Conservation (phyloP, 2,329 filamentous ascomycete genomes). For the Pseudogymnoascus sp. region DNA sequence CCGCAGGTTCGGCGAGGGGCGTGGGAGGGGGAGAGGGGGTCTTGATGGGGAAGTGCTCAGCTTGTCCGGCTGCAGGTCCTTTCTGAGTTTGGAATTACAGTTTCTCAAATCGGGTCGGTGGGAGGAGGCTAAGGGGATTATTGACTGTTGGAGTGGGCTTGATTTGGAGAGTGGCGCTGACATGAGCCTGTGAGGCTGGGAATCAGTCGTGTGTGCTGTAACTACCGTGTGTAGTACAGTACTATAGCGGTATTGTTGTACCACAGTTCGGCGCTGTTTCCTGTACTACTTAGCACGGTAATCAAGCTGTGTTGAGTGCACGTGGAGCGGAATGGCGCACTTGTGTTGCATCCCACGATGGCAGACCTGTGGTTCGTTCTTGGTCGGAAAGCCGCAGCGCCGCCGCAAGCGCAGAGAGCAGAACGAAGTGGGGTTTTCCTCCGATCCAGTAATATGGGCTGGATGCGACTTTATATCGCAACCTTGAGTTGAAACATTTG, state of each 20-base stretch:
- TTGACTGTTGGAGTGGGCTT: constrained; percentile 1
- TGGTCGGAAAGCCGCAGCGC: not conserved
- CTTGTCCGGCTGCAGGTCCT: not conserved
- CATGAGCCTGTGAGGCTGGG: not conserved
- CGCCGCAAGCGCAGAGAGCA: not conserved
- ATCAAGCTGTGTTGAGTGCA: not conserved
- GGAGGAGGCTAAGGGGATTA: not conserved
- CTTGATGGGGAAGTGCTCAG: constrained; percentile 3
- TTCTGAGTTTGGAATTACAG: constrained; percentile 1
- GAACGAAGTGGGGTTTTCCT: not conserved
- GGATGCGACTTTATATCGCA: constrained; percentile 1
- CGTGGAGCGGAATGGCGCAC: not conserved
- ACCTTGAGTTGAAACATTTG: not conserved
- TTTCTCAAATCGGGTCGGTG: constrained; percentile 1
- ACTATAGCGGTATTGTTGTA: not conserved
- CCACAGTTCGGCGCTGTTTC: not conserved
- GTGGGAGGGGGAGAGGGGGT: not conserved
- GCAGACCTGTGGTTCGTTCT: not conserved
- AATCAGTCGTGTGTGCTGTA: not conserved
- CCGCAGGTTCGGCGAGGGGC: not conserved
- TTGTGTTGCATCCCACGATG: not conserved
- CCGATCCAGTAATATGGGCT: not conserved
- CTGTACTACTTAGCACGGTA: not conserved
- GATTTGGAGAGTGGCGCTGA: not conserved
- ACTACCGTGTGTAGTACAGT: not conserved